Conservation (phyloP, 2,329 filamentous ascomycete species). For the Xylariales sp. region DNA sequence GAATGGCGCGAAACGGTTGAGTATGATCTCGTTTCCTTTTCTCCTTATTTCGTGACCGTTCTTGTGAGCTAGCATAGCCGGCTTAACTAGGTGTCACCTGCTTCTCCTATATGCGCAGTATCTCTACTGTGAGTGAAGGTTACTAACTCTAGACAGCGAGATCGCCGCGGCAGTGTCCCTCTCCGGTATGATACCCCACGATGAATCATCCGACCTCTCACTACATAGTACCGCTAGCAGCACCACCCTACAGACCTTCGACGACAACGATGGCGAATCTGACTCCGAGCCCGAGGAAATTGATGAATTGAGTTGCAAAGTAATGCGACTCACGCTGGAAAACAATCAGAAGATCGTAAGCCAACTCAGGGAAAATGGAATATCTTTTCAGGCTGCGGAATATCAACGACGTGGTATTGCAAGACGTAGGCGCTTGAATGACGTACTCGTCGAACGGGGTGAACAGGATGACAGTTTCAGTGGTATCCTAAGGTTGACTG, state of each 20-base stretch:
- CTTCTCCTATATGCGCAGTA: neutral
- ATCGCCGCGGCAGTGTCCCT: slow-evolving; percentile 44
- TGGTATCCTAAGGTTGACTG: slow-evolving; percentile 24
- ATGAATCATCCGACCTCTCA: slow-evolving; percentile 15
- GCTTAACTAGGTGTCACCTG: neutral
- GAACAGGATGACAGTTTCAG: slow-evolving; percentile 21
- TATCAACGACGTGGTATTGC: slow-evolving; percentile 45
- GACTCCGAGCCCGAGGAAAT: slow-evolving; percentile 45
- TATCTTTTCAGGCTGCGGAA: slow-evolving; percentile 43
- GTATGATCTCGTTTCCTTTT: slow-evolving; percentile 11
- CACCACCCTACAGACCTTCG: slow-evolving; percentile 32
- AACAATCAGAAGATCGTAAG: slow-evolving; percentile 44
- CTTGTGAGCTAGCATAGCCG: neutral
- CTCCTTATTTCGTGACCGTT: neutral
- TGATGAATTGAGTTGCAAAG: slow-evolving; percentile 39
- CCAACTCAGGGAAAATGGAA: slow-evolving; percentile 38
- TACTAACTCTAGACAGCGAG: slow-evolving; percentile 27
- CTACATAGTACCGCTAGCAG: slow-evolving; percentile 26
- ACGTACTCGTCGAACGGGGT: slow-evolving; percentile 3
- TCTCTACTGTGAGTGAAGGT: neutral
- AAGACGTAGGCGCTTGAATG: slow-evolving; percentile 39
- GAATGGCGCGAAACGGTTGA: slow-evolving; percentile 47
- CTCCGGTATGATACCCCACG: slow-evolving; percentile 25
- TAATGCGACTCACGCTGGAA: slow-evolving; percentile 40
- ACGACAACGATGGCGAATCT: slow-evolving; percentile 43